Evolutionary conservation across 164 flowering plant species (phyloP).

Genomic region (Umbellularia californica): DNA sequence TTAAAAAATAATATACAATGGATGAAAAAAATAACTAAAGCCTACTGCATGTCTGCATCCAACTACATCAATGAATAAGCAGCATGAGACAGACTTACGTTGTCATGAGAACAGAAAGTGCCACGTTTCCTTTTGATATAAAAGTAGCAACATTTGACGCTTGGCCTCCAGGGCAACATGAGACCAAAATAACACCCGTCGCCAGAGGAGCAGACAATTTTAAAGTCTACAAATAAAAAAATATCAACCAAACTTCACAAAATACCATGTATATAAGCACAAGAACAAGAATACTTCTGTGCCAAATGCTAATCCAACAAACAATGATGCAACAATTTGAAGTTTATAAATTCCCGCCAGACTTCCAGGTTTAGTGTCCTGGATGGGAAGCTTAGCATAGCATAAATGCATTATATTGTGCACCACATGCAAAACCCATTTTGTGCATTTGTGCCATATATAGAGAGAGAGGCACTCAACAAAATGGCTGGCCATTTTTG

Average conservation of each 20-base stretch:
- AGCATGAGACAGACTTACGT: conserved; percentile 52
- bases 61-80: too few relatives aligned
- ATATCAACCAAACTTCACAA: conserved; percentile 7
- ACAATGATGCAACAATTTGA: background rate
- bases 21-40: background rate
- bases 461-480: too few relatives aligned
- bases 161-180: conserved; percentile 99
- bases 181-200: conserved; percentile 95
- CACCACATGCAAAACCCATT: too few relatives aligned
- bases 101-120: conserved; percentile 98
- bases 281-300: conserved; percentile 2
- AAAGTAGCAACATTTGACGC: conserved; percentile 98
- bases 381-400: too few relatives aligned
- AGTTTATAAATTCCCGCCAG: background rate
- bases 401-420: too few relatives aligned
- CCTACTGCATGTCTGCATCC: too few relatives aligned
- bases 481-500: too few relatives aligned
- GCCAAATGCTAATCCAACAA: background rate
- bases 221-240: conserved; percentile 45
- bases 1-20: background rate
- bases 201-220: conserved; percentile 96
- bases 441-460: background rate
- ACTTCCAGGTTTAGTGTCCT: too few relatives aligned
- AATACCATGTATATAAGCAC: too few relatives aligned
- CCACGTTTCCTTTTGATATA: conserved; percentile 96